A percentile compares a stretch with the other conserved stretches of the same genome.
Evolutionary conservation across 495 filamentous ascomycete species (phyloP).

Genomic region (Penicillium pulvis): DNA sequence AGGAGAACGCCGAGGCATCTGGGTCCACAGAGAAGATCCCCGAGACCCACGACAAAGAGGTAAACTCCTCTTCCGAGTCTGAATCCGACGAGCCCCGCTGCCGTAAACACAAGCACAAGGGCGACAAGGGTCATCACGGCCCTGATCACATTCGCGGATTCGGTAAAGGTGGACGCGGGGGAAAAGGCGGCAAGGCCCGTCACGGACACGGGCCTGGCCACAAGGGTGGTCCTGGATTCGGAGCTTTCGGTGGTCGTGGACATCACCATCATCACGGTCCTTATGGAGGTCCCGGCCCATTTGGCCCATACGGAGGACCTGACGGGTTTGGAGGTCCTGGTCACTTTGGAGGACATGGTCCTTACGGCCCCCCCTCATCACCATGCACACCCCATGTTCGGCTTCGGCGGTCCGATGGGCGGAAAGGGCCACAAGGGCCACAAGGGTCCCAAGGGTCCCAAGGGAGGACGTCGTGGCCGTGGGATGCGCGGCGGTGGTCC

Average conservation of each 20-base stretch:
- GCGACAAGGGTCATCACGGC: conserved; percentile 5
- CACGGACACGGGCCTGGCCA: conserved; percentile 6
- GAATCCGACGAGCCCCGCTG: conserved; percentile 17
- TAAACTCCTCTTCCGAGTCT: conserved; percentile 10
- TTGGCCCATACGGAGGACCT: too few species aligned
- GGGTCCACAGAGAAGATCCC: conserved; percentile 2
- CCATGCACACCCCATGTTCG: conserved; percentile 3
- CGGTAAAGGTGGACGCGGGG: conserved; percentile 4
- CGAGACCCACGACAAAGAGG: conserved; percentile 11
- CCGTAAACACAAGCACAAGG: conserved; percentile 16
- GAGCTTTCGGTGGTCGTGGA: background rate
- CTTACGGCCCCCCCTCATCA: conserved; percentile 6
- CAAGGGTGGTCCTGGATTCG: background rate
- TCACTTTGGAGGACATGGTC: background rate
- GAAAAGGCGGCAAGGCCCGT: conserved; percentile 7
- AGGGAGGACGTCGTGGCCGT: conserved; percentile 19
- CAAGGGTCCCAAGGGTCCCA: conserved; percentile 13
- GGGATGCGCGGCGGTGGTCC: conserved; percentile 17
- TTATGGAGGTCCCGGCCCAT: background rate
- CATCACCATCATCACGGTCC: background rate
- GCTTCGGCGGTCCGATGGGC: conserved; percentile 5
- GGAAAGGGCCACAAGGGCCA: conserved; percentile 1
- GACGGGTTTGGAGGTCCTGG: too few species aligned
- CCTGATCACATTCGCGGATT: background rate
- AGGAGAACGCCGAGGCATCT: background rate